Conservation (phyloP, 805 yeast genomes). For the Lachancea thermotolerans region DNA sequence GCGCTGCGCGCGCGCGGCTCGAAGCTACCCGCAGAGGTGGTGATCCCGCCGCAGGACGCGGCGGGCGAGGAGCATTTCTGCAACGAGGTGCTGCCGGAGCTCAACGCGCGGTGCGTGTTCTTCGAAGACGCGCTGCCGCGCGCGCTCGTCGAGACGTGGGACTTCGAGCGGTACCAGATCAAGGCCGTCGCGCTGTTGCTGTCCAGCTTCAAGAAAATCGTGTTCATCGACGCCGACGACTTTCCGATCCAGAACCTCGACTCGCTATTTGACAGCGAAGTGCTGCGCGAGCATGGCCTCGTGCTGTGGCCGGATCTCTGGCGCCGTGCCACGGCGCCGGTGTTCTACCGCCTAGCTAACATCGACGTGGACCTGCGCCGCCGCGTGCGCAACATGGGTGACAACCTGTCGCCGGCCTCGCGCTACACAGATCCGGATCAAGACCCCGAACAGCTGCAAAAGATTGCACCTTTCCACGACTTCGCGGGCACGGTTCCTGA, state of each 20-base stretch:
- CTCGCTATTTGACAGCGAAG: conserved; percentile 36
- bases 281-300: conserved; percentile 44
- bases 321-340: conserved; percentile 62
- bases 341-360: conserved; percentile 47
- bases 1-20: conserved; percentile 59
- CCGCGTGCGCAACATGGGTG: conserved; percentile 27
- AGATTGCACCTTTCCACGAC: conserved; percentile 46
- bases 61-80: conserved; percentile 73
- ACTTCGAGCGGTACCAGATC: conserved; percentile 52
- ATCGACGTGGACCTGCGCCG: conserved; percentile 32
- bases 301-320: conserved; percentile 75
- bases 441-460: not conserved
- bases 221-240: conserved; percentile 73
- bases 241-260: conserved; percentile 45
- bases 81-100: conserved; percentile 50
- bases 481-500: conserved; percentile 59
- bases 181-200: conserved; percentile 67
- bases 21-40: conserved; percentile 70
- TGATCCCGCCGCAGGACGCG: conserved; percentile 54
- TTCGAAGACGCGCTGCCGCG: conserved; percentile 45
- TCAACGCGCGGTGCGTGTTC: conserved; percentile 56
- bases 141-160: conserved; percentile 36
- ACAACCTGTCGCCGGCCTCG: conserved; percentile 16
- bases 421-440: conserved; percentile 3
- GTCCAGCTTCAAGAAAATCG: conserved; percentile 70